Percentiles rank a stretch among this genome's conserved stretches.
Evolutionary conservation across 192 early-diverging fungal genomes (phyloP).

Genomic region (Endogone sp.): DNA sequence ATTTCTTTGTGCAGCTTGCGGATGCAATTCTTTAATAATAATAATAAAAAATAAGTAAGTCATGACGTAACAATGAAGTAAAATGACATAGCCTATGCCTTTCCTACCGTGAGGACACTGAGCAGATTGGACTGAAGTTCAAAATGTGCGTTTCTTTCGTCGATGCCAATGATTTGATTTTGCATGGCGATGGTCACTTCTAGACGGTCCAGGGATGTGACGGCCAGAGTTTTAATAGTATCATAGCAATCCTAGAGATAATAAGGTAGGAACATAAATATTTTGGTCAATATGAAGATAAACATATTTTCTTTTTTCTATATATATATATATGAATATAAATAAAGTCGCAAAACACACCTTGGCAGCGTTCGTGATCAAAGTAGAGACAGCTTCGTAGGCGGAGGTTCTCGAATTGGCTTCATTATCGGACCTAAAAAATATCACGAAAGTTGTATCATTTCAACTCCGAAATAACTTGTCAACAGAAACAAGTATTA

Average conservation of each 20-base stretch:
- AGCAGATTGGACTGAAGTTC: constrained; percentile 94
- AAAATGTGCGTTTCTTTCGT: constrained; percentile 76
- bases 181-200: constrained; percentile 68
- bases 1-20: constrained; percentile 76
- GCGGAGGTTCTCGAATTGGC: constrained; percentile 86
- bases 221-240: constrained; percentile 70
- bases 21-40: constrained; percentile 62
- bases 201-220: constrained; percentile 75
- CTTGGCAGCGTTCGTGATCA: constrained; percentile 65
- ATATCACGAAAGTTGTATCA: too few relatives aligned
- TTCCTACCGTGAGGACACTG: constrained; percentile 75
- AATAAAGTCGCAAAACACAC: constrained; percentile 21
- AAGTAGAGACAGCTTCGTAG: constrained; percentile 89
- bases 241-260: constrained; percentile 64
- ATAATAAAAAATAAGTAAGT: constrained; percentile 1
- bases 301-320: too few relatives aligned
- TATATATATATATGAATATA: too few relatives aligned
- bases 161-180: constrained; percentile 74
- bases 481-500: too few relatives aligned
- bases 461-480: too few relatives aligned
- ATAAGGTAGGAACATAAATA: too few relatives aligned
- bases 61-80: constrained; percentile 6
- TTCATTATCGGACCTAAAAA: constrained; percentile 53
- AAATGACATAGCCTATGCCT: too few relatives aligned
- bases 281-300: constrained; percentile 7